phyloP scores from a whole-genome alignment of 805 yeast species.

The Hanseniaspora guilliermondii region DNA sequence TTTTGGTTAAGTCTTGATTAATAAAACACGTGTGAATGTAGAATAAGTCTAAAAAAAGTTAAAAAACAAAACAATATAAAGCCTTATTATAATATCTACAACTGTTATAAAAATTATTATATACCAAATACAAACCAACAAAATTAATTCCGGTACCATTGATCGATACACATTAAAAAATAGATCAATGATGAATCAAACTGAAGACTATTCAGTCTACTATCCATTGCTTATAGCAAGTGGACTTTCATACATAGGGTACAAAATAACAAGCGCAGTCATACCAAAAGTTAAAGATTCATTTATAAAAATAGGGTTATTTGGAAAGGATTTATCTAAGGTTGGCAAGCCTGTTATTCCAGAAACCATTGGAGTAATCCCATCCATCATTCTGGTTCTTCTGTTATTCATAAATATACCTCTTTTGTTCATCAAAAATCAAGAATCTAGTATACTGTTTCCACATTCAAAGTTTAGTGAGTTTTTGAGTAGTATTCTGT shows the following conservation, averaged over 20 bases:
- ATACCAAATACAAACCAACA: too few relatives aligned
- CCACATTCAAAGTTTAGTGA: constrained; percentile 78
- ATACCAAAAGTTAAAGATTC: constrained; percentile 58
- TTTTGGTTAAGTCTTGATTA: too few relatives aligned
- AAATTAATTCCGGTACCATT: background rate
- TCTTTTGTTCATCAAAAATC: constrained; percentile 57
- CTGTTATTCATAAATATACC: constrained; percentile 79
- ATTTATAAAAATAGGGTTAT: constrained; percentile 68
- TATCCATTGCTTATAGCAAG: constrained; percentile 9
- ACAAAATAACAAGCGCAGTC: constrained; percentile 41
- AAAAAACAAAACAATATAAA: too few relatives aligned
- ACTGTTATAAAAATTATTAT: too few relatives aligned
- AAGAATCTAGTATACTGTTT: constrained; percentile 29
- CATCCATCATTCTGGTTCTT: constrained; percentile 69
- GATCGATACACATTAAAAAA: constrained; percentile 18
- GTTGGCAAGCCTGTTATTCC: constrained; percentile 63
- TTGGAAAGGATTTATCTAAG: constrained; percentile 75
- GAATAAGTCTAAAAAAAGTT: too few relatives aligned
- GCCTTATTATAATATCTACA: too few relatives aligned
- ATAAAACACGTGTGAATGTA: too few relatives aligned
- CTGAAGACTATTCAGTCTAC: constrained; percentile 9
- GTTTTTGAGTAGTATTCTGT: constrained; percentile 70
- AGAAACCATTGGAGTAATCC: constrained; percentile 84
- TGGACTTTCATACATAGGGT: constrained; percentile 36
- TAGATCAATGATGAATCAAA: background rate